Evolutionary conservation across 164 flowering plant species (phyloP).

Genomic region (Santalum album): DNA sequence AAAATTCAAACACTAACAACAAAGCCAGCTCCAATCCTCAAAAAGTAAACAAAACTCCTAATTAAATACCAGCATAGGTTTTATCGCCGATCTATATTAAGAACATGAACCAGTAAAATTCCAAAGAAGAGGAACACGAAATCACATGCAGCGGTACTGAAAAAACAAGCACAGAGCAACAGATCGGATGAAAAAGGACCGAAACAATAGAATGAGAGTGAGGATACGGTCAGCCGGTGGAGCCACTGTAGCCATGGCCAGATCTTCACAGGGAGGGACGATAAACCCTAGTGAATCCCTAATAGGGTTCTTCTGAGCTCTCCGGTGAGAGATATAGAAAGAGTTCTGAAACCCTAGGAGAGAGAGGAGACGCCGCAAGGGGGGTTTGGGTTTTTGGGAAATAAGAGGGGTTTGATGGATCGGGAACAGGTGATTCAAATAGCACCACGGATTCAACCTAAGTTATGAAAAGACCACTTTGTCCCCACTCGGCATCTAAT

Average conservation of each 20-base stretch:
- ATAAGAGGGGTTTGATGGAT: slow-evolving; percentile 12
- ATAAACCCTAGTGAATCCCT: background rate
- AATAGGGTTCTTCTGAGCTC: background rate
- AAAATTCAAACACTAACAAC: no score
- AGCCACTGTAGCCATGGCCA: slow-evolving; percentile 29
- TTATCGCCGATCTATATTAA: no score
- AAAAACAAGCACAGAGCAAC: background rate
- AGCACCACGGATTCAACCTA: slow-evolving; percentile 20
- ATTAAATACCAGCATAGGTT: no score
- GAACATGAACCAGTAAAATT: no score
- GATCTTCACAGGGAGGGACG: slow-evolving; percentile 4
- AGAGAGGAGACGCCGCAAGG: background rate
- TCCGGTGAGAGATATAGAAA: background rate
- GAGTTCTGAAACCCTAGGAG: background rate
- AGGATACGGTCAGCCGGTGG: slow-evolving; percentile 41
- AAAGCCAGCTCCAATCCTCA: no score
- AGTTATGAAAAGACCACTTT: background rate
- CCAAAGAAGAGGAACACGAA: no score
- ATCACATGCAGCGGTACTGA: no score
- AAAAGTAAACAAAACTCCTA: no score
- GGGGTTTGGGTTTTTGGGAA: slow-evolving; percentile 15
- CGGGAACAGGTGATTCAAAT: slow-evolving; percentile 25
- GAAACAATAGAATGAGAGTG: background rate
- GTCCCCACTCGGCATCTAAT: background rate
- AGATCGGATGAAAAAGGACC: background rate